Base-by-base conservation (phyloP, 2,329 filamentous ascomycete genomes). In the Talaromyces piceae region DNA sequence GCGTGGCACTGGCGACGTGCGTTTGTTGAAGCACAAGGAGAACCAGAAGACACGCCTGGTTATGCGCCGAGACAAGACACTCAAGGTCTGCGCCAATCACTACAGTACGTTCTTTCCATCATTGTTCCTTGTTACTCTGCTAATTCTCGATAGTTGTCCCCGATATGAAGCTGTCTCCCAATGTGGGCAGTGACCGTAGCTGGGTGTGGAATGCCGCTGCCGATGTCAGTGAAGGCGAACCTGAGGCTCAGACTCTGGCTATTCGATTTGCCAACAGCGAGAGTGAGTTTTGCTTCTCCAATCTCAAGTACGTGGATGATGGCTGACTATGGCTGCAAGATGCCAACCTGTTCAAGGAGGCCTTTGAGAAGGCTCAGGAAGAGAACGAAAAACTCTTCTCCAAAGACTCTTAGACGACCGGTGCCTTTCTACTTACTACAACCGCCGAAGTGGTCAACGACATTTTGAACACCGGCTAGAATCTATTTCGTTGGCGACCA, bases 31-130 rank as follows among this genome's bases (percentile, higher is more conserved):
- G 84, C 93, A 98, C 81, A 93, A 90, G 82, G 91, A 96, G 79
- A 96, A 95, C 72, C 84, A 87, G 75, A 97, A 97, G 86, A 95
- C 91, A 54, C 84, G 93, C 63, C 79, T 98, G 64, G 93, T 98
- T 63, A 98, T 98, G 93, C 87, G 93, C 72, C 83, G 93, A 70
- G 93, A 98, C 80, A 97, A 97, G 88, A 98, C 93, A 56, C 84
- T 97, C 77, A 98, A 98, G 82, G 93, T 98, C 75, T 98, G 93
- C 85, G 93, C 93, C 69, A 98, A 98, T 80, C 93, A 98, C 81
- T 98, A 98, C 76, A 86, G 91, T 95, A 84, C 66, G 87, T 77
- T 27, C 18, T 20, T 4, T 18, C 18, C 20, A 39, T 26, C 16
- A 27, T 31, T 33, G 7, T 7, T 5, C 2, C 23, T 45, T 13